phyloP scores from a whole-genome alignment of 2,329 filamentous ascomycete species.

The Cladobotryum mycophilum region DNA sequence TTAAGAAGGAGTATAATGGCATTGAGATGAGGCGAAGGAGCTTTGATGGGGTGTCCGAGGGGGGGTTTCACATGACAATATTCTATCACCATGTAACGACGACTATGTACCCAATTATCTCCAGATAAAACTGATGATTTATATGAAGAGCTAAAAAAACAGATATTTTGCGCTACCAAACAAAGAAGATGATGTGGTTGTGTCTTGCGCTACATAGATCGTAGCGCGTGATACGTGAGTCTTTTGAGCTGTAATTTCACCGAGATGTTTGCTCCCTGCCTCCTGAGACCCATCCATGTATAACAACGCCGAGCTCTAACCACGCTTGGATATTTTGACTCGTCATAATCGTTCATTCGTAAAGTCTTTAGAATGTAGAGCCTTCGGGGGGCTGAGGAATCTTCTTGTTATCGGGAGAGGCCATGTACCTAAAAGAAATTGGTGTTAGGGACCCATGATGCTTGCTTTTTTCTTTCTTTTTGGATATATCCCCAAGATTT shows the following conservation, averaged over 20 bases:
- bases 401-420: conserved; percentile 85
- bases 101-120: neutral
- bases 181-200: neutral
- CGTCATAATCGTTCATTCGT: too few species aligned
- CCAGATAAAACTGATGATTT: conserved; percentile 4
- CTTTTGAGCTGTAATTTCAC: neutral
- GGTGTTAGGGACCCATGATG: neutral
- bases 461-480: too few species aligned
- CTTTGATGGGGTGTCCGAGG: neutral
- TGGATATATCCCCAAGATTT: too few species aligned
- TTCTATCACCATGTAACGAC: neutral
- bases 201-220: neutral
- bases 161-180: conserved; percentile 10
- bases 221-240: conserved; percentile 1
- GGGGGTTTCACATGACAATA: neutral
- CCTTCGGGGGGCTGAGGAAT: conserved; percentile 89
- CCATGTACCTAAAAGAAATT: conserved; percentile 70
- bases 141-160: conserved; percentile 1
- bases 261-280: too few species aligned
- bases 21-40: neutral
- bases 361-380: conserved; percentile 37
- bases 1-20: neutral
- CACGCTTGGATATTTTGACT: too few species aligned
- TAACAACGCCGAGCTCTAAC: conserved; percentile 16
- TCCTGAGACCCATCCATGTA: neutral